phyloP scores from a whole-genome alignment of 1,139 yeast species.

The Blastobotrys indianensis region DNA sequence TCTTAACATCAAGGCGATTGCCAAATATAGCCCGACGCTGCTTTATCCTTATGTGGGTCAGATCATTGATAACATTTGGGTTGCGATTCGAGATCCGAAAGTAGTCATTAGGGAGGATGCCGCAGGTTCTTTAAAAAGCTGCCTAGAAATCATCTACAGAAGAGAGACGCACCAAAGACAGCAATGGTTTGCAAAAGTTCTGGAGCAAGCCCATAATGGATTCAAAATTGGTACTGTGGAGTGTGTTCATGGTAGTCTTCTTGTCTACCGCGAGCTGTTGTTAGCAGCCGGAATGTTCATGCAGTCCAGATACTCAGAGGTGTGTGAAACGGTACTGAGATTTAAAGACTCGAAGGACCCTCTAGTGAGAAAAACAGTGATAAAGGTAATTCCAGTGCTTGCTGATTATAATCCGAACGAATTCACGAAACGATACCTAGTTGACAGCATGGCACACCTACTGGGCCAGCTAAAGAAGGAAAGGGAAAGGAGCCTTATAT shows the following conservation, averaged over 20 bases:
- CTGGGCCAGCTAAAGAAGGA: constrained; percentile 72
- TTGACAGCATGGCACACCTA: constrained; percentile 71
- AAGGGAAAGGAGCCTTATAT: constrained; percentile 71
- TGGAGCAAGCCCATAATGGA: constrained; percentile 55
- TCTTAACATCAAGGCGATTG: constrained; percentile 73
- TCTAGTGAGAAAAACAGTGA: constrained; percentile 74
- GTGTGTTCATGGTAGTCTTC: constrained; percentile 74
- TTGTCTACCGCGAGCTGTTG: constrained; percentile 79
- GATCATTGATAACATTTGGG: constrained; percentile 79
- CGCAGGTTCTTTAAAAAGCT: constrained; percentile 71
- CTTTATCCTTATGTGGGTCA: constrained; percentile 73
- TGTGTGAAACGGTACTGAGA: constrained; percentile 67
- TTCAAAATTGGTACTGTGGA: constrained; percentile 47
- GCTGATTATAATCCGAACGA: constrained; percentile 73
- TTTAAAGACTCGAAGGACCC: constrained; percentile 74
- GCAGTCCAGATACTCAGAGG: constrained; percentile 65
- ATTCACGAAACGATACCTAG: constrained; percentile 78
- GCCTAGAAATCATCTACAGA: constrained; percentile 70
- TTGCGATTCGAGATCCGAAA: constrained; percentile 75
- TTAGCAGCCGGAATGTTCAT: constrained; percentile 59
- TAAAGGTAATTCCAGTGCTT: constrained; percentile 72
- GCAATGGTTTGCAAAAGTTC: constrained; percentile 68
- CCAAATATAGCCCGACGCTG: constrained; percentile 81
- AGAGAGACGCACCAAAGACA: constrained; percentile 68
- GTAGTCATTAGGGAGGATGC: constrained; percentile 74